Evolutionary conservation across 2,329 filamentous ascomycete species (phyloP).

Genomic region (Hymenoscyphus salicellus): DNA sequence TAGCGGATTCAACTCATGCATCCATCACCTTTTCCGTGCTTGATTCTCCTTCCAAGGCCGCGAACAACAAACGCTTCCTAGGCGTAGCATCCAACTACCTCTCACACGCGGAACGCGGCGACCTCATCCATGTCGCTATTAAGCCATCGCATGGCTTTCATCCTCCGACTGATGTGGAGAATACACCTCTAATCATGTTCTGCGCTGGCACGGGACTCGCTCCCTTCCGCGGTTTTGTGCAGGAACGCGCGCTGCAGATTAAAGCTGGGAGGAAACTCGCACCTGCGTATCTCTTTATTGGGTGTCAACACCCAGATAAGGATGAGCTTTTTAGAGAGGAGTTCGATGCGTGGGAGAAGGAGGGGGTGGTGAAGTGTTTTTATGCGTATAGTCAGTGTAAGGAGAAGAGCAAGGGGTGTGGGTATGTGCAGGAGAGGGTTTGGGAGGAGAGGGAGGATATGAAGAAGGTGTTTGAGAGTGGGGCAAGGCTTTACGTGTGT

Average conservation of each 20-base stretch:
- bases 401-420: conserved; percentile 25
- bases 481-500: conserved; percentile 33
- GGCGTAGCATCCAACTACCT: conserved; percentile 51
- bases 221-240: conserved; percentile 48
- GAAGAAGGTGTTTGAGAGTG: conserved; percentile 25
- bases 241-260: conserved; percentile 46
- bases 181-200: conserved; percentile 36
- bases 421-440: conserved; percentile 30
- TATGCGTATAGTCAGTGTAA: conserved; percentile 25
- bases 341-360: conserved; percentile 26
- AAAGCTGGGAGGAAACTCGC: conserved; percentile 36
- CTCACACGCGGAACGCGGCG: conserved; percentile 38
- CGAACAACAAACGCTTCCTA: conserved; percentile 42
- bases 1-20: conserved; percentile 44
- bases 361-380: conserved; percentile 27
- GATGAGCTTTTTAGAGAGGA: conserved; percentile 28
- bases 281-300: conserved; percentile 31
- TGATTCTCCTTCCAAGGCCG: conserved; percentile 41
- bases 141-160: conserved; percentile 40
- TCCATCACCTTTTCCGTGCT: conserved; percentile 61
- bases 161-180: conserved; percentile 26
- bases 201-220: conserved; percentile 42
- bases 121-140: conserved; percentile 41
- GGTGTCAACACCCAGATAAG: conserved; percentile 26
- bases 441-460: conserved; percentile 30